These are phyloP conservation scores for Kazachstania kunashirensis DNA, from an alignment of 805 yeast species.

Conservation along the genomic window DNA sequence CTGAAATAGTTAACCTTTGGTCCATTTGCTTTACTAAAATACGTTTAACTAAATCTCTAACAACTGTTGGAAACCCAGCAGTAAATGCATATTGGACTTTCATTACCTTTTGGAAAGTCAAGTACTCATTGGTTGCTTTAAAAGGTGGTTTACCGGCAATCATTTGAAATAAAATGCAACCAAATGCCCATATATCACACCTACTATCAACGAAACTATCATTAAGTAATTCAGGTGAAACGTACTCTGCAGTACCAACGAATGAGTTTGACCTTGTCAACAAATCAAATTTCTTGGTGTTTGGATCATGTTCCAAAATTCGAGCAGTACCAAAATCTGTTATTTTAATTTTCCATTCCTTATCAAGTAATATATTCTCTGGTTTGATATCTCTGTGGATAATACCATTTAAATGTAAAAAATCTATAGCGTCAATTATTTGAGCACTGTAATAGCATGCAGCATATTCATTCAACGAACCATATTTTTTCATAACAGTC, in stretches of 20 bases:
- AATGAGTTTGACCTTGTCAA: slow-evolving; percentile 68
- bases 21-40: slow-evolving; percentile 56
- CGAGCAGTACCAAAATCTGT: slow-evolving; percentile 86
- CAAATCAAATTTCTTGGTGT: slow-evolving; percentile 48
- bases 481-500: slow-evolving; percentile 54
- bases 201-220: slow-evolving; percentile 79
- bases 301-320: slow-evolving; percentile 41
- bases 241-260: slow-evolving; percentile 82
- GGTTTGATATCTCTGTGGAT: slow-evolving; percentile 80
- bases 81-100: slow-evolving; percentile 74
- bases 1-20: slow-evolving; percentile 47
- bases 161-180: slow-evolving; percentile 92
- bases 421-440: slow-evolving; percentile 60
- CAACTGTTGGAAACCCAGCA: slow-evolving; percentile 69
- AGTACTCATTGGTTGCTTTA: slow-evolving; percentile 72
- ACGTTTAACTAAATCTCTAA: slow-evolving; percentile 64
- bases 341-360: slow-evolving; percentile 49
- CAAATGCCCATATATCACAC: slow-evolving; percentile 98
- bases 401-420: slow-evolving; percentile 66
- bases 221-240: slow-evolving; percentile 69
- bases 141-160: slow-evolving; percentile 87
- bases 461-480: slow-evolving; percentile 63
- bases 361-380: slow-evolving; percentile 63
- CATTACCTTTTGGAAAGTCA: slow-evolving; percentile 73
- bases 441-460: slow-evolving; percentile 64